Percentiles rank a stretch among this genome's conserved stretches.
Conservation (phyloP, 1,139 yeast species). For the Spathaspora sp. region DNA sequence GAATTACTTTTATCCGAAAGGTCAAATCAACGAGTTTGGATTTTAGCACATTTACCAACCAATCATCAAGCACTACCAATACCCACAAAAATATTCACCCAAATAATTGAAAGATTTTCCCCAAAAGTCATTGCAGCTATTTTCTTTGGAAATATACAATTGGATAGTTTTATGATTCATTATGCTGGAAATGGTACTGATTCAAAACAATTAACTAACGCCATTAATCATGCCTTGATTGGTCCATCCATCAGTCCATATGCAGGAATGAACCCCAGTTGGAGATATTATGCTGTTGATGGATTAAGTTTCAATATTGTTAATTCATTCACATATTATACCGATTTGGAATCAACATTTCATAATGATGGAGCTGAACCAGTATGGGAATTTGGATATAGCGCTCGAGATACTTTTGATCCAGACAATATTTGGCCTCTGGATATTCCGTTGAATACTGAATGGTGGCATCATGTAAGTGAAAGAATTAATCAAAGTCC, state of each 20-base stretch:
- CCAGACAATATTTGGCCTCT: slow-evolving; percentile 27
- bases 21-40: slow-evolving; percentile 32
- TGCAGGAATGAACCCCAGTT: slow-evolving; percentile 29
- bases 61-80: slow-evolving; percentile 23
- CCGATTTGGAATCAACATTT: slow-evolving; percentile 28
- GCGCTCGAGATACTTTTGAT: slow-evolving; percentile 29
- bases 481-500: slow-evolving; percentile 16
- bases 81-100: slow-evolving; percentile 25
- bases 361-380: slow-evolving; percentile 31
- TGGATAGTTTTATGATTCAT: slow-evolving; percentile 27
- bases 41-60: slow-evolving; percentile 30
- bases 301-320: slow-evolving; percentile 27
- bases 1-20: slow-evolving; percentile 29
- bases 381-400: slow-evolving; percentile 28
- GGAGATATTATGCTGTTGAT: slow-evolving; percentile 35
- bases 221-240: slow-evolving; percentile 28
- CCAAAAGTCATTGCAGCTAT: slow-evolving; percentile 34
- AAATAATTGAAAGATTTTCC: slow-evolving; percentile 30
- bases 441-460: slow-evolving; percentile 24
- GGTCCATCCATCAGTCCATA: slow-evolving; percentile 33
- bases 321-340: slow-evolving; percentile 30
- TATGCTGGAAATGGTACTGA: slow-evolving; percentile 22
- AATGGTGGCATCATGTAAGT: slow-evolving; percentile 27
- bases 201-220: slow-evolving; percentile 16
- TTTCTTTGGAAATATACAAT: slow-evolving; percentile 28